Conservation (phyloP, 352 stramenopile species). For the Globisporangium perplexum region DNA sequence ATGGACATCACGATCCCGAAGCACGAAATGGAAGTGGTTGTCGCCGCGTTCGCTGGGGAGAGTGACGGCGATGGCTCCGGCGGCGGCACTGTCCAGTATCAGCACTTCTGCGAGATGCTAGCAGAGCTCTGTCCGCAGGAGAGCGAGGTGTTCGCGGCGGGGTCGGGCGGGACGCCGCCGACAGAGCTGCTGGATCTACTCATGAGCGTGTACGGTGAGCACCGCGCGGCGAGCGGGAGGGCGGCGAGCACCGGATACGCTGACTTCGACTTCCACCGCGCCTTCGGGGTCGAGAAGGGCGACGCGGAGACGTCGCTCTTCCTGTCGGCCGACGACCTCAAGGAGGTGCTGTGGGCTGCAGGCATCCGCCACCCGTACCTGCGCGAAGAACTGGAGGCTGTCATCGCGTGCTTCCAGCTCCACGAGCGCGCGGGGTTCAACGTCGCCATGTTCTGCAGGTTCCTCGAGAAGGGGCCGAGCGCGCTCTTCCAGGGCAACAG, state of each 20-base stretch:
- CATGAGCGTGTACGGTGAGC: constrained; percentile 36
- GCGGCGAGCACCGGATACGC: constrained; percentile 17
- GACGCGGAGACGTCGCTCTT: constrained; percentile 21
- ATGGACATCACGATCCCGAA: constrained; percentile 45
- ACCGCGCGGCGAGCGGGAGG: constrained; percentile 21
- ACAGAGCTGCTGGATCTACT: constrained; percentile 49
- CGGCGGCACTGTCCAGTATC: constrained; percentile 34
- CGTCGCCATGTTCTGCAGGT: constrained; percentile 43
- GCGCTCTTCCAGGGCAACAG: constrained; percentile 35
- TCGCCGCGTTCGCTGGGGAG: constrained; percentile 35
- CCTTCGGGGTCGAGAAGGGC: constrained; percentile 36
- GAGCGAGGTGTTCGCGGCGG: constrained; percentile 14
- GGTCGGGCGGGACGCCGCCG: constrained; percentile 18
- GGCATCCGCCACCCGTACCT: constrained; percentile 61
- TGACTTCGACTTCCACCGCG: constrained; percentile 38
- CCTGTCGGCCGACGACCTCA: constrained; percentile 56
- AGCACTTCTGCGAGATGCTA: constrained; percentile 54
- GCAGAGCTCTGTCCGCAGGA: constrained; percentile 35
- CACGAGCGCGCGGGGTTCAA: constrained; percentile 39
- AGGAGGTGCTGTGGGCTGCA: constrained; percentile 61
- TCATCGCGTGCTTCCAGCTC: constrained; percentile 49
- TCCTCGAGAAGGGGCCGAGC: constrained; percentile 42
- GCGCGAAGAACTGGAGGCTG: constrained; percentile 54
- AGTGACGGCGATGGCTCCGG: background rate
- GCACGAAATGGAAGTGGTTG: constrained; percentile 34